Percentiles rank a stretch among this genome's conserved stretches.
These are phyloP conservation scores for Wickerhamomyces sydowiorum DNA, from an alignment of 805 yeast genomes.

Conservation along the genomic window DNA sequence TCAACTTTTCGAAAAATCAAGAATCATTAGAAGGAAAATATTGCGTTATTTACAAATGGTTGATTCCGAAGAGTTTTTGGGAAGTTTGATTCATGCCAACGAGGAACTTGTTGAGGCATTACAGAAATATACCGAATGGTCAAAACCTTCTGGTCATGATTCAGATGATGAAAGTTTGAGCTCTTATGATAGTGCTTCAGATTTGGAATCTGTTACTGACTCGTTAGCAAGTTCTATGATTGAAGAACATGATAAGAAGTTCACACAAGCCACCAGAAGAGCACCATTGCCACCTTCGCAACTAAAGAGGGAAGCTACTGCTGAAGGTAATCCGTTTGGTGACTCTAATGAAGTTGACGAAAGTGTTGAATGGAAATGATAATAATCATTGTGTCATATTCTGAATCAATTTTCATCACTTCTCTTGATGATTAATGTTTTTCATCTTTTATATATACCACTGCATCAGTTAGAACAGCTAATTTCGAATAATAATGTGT, in stretches of 20 bases:
- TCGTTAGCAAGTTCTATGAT: slow-evolving; percentile 23
- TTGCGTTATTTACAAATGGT: slow-evolving; percentile 79
- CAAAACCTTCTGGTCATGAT: slow-evolving; percentile 35
- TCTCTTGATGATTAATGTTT: no score
- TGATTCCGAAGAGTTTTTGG: slow-evolving; percentile 79
- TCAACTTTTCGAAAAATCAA: slow-evolving; percentile 67
- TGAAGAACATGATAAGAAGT: slow-evolving; percentile 15
- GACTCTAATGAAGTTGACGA: slow-evolving; percentile 35
- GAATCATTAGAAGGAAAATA: slow-evolving; percentile 69
- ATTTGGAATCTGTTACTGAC: slow-evolving; percentile 18
- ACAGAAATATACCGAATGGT: slow-evolving; percentile 56
- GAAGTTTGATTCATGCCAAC: slow-evolving; percentile 83
- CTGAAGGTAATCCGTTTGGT: slow-evolving; percentile 45
- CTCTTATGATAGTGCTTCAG: slow-evolving; percentile 26
- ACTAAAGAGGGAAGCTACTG: slow-evolving; percentile 9
- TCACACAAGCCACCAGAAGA: slow-evolving; percentile 12
- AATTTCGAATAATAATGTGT: no score
- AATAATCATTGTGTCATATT: no score
- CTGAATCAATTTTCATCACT: no score
- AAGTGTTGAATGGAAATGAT: slow-evolving; percentile 18
- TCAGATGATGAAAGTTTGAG: slow-evolving; percentile 32
- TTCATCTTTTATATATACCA: no score
- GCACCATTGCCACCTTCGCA: slow-evolving; percentile 15
- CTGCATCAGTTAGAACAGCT: no score
- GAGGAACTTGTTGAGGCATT: slow-evolving; percentile 80